These are phyloP conservation scores for Skeletonema costatum DNA, from an alignment of 108 stramenopile genomes.

Conservation along the genomic window DNA sequence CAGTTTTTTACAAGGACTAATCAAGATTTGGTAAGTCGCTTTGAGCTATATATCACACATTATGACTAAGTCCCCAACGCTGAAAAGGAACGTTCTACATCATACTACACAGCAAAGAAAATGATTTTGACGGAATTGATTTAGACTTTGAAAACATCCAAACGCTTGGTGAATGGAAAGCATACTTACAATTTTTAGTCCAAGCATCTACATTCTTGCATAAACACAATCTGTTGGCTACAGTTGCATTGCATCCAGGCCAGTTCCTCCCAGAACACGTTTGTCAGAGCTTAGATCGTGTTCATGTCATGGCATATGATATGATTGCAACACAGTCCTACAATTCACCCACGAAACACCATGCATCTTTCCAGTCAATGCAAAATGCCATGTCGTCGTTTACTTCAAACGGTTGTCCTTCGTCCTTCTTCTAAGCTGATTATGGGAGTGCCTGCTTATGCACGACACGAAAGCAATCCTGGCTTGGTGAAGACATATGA, in stretches of 20 bases:
- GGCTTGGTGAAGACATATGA: slow-evolving; percentile 64
- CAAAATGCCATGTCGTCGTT: slow-evolving; percentile 18
- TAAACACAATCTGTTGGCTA: slow-evolving; percentile 29
- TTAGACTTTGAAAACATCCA: slow-evolving; percentile 49
- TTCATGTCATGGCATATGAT: slow-evolving; percentile 82
- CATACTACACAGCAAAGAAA: slow-evolving; percentile 10
- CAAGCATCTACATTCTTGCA: slow-evolving; percentile 28
- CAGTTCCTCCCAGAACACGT: slow-evolving; percentile 37
- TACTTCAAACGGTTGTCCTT: slow-evolving; percentile 14
- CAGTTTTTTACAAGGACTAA: slow-evolving; percentile 20
- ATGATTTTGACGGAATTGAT: slow-evolving; percentile 57
- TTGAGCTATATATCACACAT: neutral
- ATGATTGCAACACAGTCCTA: slow-evolving; percentile 28
- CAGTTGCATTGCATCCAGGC: slow-evolving; percentile 58
- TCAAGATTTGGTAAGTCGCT: slow-evolving; percentile 28
- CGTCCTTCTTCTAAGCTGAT: slow-evolving; percentile 56
- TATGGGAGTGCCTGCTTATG: slow-evolving; percentile 77
- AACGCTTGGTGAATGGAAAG: slow-evolving; percentile 37
- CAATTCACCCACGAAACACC: too few relatives aligned
- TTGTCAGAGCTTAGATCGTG: slow-evolving; percentile 50
- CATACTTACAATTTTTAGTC: slow-evolving; percentile 39
- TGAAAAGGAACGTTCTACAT: neutral
- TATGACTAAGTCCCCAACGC: neutral
- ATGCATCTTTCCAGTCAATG: slow-evolving; percentile 21
- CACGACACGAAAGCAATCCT: slow-evolving; percentile 44